Base-by-base conservation (phyloP, 495 filamentous ascomycete species). In the Aspergillus sclerotiicarbonarius region DNA sequence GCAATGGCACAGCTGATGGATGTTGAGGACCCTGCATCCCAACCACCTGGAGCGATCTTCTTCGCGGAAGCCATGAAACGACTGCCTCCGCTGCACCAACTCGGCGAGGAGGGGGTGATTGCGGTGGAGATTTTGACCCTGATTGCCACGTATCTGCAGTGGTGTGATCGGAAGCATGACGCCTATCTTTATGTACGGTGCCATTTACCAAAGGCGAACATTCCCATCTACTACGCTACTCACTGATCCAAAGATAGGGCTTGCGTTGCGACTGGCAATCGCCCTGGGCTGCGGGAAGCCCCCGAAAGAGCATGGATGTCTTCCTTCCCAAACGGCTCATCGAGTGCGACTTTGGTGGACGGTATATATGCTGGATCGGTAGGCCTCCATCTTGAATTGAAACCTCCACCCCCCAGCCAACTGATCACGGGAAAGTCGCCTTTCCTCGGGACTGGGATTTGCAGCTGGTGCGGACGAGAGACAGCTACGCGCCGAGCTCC, bases 291-390 rank as follows among this genome's bases (percentile, higher is more conserved):
- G 59, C 43, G 59, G 64, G 18, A 15, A 60, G 4, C 65, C 59
- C 4, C 51, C 59, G 20, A 53, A 21, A 15, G 57, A 65, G 15
- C 62, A 67, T 43, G 19, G 19, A 12, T 64, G 62, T 19, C 54
- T 64, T 15, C 65, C 65, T 2, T 65, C 62, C 4, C 51, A 67
- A 29, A 54, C 51, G 30, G 62, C 62, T 9, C 65, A 64, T 44
- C 45, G 62, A 18, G 35, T 65, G 12, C 45, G 65, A 30, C 47
- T 67, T 2, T 67, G 65, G 65, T 67, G 62, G 62, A 65, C 62
- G 8, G 65, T 67, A 6, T 67, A 67, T n/a, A 67, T 67, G 65
- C 52, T 67, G 1, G 62, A 65, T 25, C 50, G 64, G 64, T 67
- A 59, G 12, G 7, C n/a, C n/a, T n/a, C n/a, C n/a, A n/a, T 10